Conservation (phyloP, 306 rosid species). For the Herpetospermum pedunculosum region DNA sequence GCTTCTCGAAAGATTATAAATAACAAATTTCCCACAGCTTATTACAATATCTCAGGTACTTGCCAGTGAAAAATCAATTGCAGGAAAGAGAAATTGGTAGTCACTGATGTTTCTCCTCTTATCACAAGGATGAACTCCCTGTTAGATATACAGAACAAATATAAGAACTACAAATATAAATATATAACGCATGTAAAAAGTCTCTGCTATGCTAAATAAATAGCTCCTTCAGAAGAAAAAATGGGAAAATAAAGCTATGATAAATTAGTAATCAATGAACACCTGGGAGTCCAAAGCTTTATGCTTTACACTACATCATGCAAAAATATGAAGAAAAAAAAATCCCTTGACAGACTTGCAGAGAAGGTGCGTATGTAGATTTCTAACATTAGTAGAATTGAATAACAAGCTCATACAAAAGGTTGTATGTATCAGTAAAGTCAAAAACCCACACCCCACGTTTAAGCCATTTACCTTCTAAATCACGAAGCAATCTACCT, state of each 20-base stretch:
- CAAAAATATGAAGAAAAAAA: background rate
- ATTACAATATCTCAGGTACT: conserved; percentile 13
- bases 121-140: conserved; percentile 46
- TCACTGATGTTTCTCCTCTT: conserved; percentile 24
- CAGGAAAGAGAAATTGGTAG: conserved; percentile 34
- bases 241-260: background rate
- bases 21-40: background rate
- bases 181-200: background rate
- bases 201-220: background rate
- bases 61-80: conserved; percentile 34
- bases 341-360: background rate
- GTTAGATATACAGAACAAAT: conserved; percentile 7
- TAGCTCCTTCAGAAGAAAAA: background rate
- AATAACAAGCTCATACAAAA: background rate
- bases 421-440: background rate
- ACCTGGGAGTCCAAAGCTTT: background rate
- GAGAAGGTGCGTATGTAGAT: background rate
- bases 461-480: background rate
- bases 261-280: background rate
- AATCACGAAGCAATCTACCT: background rate
- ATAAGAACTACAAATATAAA: background rate
- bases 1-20: conserved; percentile 18
- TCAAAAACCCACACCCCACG: background rate
- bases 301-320: background rate
- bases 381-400: background rate